Base-by-base conservation (phyloP, 2,329 filamentous ascomycete species). In the Cladosporium sp. region DNA sequence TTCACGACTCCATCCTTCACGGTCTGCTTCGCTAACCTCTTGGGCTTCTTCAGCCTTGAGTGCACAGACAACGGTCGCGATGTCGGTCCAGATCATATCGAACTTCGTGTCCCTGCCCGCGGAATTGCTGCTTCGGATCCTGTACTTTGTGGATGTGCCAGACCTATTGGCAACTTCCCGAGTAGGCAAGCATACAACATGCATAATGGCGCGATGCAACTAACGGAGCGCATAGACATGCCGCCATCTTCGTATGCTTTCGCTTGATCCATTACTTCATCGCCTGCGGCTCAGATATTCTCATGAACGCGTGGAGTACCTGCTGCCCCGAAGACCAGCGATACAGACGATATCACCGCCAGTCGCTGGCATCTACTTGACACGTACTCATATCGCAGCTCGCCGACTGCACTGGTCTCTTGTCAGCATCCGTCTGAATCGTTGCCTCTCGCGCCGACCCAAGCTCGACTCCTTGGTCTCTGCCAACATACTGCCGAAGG, bases 191-290 rank as follows among this genome's bases (percentile, higher is more conserved):
- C 49, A 21, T 24, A 6, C 3, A n/a, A 59, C 18, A 47, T 44
- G 49, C 49, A 28, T 30, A 24, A 38, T 28, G 41, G 47, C 47
- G 44, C 47, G 41, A 34, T 44, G 34, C 59, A 63, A 47, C 41
- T 47, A 24, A 55, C 59, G 21, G 24, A 58, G 14, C 51, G 14
- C 51, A 64, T 74, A 90, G 88, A 85, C 85, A 47, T 88, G 82
- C 67, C 89, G 85, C 74, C 84, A 84, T 67, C 82, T 92, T 61
- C 87, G 89, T 69, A 75, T 78, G 52, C 82, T 92, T 59, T 87
- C 87, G 28, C 81, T 87, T 52, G 83, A 88, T 51, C 90, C 89
- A n/a, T 81, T 90, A 64, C 80, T 92, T 18, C 89, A 91, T 74
- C 80, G 80, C 63, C 81, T 84, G 69, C 88, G 89, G 57, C 84